Conservation (phyloP, 306 rosid species). For the Ochetophila trinervis region DNA sequence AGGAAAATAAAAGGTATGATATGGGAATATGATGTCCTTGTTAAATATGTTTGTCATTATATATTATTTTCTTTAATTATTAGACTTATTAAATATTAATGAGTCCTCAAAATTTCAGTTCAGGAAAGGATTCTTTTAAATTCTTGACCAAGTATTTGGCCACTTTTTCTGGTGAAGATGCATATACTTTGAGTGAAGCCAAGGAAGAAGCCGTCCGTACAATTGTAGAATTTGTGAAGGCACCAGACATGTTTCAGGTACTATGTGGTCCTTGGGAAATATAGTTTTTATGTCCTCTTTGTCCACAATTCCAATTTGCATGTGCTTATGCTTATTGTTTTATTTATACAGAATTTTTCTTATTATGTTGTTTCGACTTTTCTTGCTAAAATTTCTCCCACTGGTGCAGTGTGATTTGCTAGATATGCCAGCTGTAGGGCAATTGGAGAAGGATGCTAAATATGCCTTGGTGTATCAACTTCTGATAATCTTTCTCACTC, state of each 20-base stretch:
- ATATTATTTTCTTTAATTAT: neutral
- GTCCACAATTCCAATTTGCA: neutral
- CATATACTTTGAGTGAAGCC: conserved; percentile 57
- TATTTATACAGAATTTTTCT: neutral
- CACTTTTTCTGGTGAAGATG: conserved; percentile 77
- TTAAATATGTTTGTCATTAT: neutral
- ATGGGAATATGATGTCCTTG: neutral
- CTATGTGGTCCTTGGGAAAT: conserved; percentile 1
- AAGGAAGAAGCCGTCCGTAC: conserved; percentile 89
- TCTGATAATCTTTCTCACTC: conserved; percentile 73
- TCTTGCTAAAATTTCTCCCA: conserved; percentile 3
- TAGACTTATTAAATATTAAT: neutral
- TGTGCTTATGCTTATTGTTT: neutral
- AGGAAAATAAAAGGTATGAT: conserved; percentile 74
- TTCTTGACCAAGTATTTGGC: conserved; percentile 74
- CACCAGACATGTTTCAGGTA: conserved; percentile 87
- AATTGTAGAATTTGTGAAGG: conserved; percentile 79
- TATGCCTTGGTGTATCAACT: conserved; percentile 74
- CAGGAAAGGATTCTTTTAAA: conserved; percentile 73
- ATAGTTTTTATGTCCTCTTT: neutral
- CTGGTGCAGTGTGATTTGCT: conserved; percentile 81
- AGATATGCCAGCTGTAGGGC: conserved; percentile 73
- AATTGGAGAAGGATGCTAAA: conserved; percentile 87
- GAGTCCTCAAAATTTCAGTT: conserved; percentile 38
- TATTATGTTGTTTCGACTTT: neutral